phyloP scores from a whole-genome alignment of 305 asterid species.

The Fraxinus platypoda region DNA sequence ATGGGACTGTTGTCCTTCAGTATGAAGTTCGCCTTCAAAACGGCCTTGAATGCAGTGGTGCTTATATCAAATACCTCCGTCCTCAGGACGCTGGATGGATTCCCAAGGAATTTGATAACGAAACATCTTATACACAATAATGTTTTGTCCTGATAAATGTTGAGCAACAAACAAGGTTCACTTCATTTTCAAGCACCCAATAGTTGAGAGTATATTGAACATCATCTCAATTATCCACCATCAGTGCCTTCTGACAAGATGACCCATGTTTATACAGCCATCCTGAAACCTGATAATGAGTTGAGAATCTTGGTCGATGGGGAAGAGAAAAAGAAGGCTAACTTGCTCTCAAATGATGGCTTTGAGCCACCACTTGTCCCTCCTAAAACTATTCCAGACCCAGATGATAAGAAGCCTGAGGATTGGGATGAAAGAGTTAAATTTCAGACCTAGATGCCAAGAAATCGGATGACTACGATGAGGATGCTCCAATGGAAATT shows the following conservation, averaged over 20 bases:
- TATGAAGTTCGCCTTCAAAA: slow-evolving; percentile 45
- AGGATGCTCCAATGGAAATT: slow-evolving; percentile 33
- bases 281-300: slow-evolving; percentile 37
- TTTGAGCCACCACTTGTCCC: slow-evolving; percentile 49
- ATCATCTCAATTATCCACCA: slow-evolving; percentile 48
- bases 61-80: slow-evolving; percentile 46
- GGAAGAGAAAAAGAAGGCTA: slow-evolving; percentile 48
- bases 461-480: slow-evolving; percentile 55
- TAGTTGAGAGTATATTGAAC: slow-evolving; percentile 42
- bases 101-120: slow-evolving; percentile 43
- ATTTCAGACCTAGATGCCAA: too few relatives aligned
- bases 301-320: slow-evolving; percentile 45
- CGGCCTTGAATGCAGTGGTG: slow-evolving; percentile 57
- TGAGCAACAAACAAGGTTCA: slow-evolving; percentile 56
- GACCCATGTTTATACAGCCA: slow-evolving; percentile 46
- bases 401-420: slow-evolving; percentile 48
- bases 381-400: slow-evolving; percentile 46
- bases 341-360: slow-evolving; percentile 42
- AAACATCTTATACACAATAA: slow-evolving; percentile 42
- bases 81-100: slow-evolving; percentile 49
- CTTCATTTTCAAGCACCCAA: slow-evolving; percentile 49
- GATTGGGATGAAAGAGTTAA: slow-evolving; percentile 52
- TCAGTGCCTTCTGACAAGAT: slow-evolving; percentile 46
- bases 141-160: slow-evolving; percentile 58
- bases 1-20: slow-evolving; percentile 42